phyloP scores from a whole-genome alignment of 139 green algal genomes.

The Chlamydomonas sp. region DNA sequence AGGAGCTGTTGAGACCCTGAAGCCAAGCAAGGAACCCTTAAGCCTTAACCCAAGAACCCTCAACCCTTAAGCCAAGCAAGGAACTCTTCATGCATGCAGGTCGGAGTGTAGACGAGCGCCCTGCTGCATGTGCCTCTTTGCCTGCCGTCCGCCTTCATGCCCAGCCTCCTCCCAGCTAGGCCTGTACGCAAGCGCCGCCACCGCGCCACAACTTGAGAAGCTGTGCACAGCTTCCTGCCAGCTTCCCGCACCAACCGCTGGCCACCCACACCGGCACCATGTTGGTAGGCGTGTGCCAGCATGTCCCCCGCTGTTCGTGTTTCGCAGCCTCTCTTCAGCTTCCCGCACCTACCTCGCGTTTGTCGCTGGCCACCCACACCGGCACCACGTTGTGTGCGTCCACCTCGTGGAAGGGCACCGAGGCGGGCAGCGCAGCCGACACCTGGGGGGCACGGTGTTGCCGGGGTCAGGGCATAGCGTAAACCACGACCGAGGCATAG shows the following conservation, averaged over 20 bases:
- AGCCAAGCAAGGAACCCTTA: too few species aligned
- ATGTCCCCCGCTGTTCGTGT: too few species aligned
- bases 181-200: too few species aligned
- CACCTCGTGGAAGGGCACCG: conserved; percentile 85
- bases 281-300: conserved; percentile 63
- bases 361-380: conserved; percentile 89
- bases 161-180: too few species aligned
- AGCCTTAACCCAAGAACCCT: too few species aligned
- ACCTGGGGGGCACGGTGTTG: conserved; percentile 35
- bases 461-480: neutral
- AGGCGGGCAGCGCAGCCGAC: neutral
- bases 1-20: too few species aligned
- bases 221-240: neutral
- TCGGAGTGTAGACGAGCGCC: neutral
- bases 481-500: too few species aligned
- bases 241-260: conserved; percentile 87
- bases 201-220: too few species aligned
- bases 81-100: neutral
- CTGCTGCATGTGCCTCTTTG: too few species aligned
- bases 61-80: too few species aligned
- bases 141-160: too few species aligned
- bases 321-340: neutral
- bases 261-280: conserved; percentile 93
- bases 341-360: conserved; percentile 75
- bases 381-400: conserved; percentile 98